Conservation (phyloP, 805 yeast genomes). For the Ogataea ganodermae region DNA sequence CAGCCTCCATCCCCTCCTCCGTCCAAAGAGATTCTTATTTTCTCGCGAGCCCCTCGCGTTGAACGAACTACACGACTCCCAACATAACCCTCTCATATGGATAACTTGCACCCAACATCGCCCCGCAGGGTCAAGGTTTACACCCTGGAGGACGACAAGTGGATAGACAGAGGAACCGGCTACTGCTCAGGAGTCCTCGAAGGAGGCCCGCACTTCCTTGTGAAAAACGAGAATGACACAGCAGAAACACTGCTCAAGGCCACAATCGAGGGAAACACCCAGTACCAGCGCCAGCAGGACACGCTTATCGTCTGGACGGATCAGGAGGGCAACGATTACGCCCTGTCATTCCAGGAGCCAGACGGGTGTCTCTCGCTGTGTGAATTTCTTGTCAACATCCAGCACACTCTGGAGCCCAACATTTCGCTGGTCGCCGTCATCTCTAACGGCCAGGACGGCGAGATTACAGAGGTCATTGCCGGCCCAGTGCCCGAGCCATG, state of each 20-base stretch:
- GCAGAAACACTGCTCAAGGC: constrained; percentile 63
- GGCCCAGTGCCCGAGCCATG: constrained; percentile 78
- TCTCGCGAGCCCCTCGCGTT: neutral
- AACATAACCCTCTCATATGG: constrained; percentile 13
- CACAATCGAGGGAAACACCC: constrained; percentile 69
- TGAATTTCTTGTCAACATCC: constrained; percentile 73
- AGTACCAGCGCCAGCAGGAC: constrained; percentile 92
- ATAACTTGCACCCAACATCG: constrained; percentile 28
- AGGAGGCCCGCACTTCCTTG: constrained; percentile 61
- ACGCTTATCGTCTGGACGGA: constrained; percentile 95
- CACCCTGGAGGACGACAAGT: constrained; percentile 72
- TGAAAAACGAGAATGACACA: constrained; percentile 66
- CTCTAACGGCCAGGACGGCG: constrained; percentile 46
- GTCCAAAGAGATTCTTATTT: too few species aligned
- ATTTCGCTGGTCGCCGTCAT: constrained; percentile 75
- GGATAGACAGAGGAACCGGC: constrained; percentile 95
- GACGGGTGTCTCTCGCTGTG: constrained; percentile 85
- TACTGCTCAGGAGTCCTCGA: constrained; percentile 74
- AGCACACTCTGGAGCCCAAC: constrained; percentile 58
- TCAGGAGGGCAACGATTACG: constrained; percentile 67
- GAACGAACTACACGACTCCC: too few species aligned
- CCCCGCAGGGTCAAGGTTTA: constrained; percentile 93
- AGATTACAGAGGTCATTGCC: constrained; percentile 72
- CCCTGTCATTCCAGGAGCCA: constrained; percentile 88
- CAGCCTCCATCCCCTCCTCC: too few species aligned